These are phyloP conservation scores for Colletotrichum cuscutae DNA, from an alignment of 2,329 filamentous ascomycete genomes.

Conservation along the genomic window DNA sequence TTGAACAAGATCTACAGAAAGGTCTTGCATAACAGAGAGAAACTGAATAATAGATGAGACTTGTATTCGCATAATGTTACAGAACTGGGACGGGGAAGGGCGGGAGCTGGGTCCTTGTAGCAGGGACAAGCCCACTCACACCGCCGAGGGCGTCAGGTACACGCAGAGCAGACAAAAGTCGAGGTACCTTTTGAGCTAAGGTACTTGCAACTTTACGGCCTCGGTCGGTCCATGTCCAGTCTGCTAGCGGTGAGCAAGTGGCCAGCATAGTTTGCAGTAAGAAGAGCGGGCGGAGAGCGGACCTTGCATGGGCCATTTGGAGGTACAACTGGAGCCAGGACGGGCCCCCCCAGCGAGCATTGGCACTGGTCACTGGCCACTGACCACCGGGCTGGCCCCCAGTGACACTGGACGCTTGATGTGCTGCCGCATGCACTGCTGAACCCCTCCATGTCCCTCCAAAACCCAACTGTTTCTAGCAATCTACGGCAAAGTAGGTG, in stretches of 20 bases:
- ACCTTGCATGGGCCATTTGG: conserved; percentile 26
- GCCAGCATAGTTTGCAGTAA: conserved; percentile 4
- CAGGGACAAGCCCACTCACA: conserved; percentile 25
- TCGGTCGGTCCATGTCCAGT: neutral
- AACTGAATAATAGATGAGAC: conserved; percentile 16
- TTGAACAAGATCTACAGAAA: neutral
- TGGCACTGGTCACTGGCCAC: conserved; percentile 19
- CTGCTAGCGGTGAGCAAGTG: conserved; percentile 34
- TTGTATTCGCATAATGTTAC: conserved; percentile 31
- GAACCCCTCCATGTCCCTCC: conserved; percentile 31
- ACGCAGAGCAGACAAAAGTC: conserved; percentile 4
- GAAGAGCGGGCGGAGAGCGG: conserved; percentile 30
- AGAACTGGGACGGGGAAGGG: conserved; percentile 30
- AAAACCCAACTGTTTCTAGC: conserved; percentile 16
- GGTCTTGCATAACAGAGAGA: conserved; percentile 15
- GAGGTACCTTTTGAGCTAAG: neutral
- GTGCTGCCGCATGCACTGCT: neutral
- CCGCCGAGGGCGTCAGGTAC: conserved; percentile 24
- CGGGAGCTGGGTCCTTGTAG: conserved; percentile 30
- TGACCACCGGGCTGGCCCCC: conserved; percentile 31
- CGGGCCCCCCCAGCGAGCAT: conserved; percentile 26
- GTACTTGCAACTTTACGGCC: conserved; percentile 2
- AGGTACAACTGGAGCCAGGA: conserved; percentile 24
- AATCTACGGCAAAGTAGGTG: conserved; percentile 24
- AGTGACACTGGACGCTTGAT: conserved; percentile 30